phyloP scores from a whole-genome alignment of 257 asterid species.

The Parsonsia alboflavescens region DNA sequence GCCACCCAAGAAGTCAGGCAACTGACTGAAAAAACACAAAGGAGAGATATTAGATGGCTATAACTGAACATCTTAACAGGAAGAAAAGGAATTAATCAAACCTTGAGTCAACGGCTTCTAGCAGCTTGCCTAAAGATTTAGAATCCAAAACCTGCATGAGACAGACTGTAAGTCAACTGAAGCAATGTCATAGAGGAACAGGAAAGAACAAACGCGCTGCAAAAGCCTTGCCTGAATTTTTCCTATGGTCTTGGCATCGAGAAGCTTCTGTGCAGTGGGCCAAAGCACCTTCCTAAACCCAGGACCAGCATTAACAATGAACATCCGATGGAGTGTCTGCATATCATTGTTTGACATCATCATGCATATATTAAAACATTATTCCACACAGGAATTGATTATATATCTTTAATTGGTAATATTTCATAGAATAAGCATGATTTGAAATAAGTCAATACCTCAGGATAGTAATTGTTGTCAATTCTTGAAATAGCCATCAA shows the following conservation, averaged over 20 bases:
- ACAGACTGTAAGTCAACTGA: slow-evolving; percentile 21
- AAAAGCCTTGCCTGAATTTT: slow-evolving; percentile 59
- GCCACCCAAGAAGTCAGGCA: slow-evolving; percentile 93
- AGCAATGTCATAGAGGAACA: slow-evolving; percentile 3
- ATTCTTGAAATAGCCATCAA: slow-evolving; percentile 80
- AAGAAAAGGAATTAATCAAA: slow-evolving; percentile 22
- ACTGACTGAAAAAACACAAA: slow-evolving; percentile 46
- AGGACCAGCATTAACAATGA: slow-evolving; percentile 85
- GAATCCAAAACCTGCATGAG: slow-evolving; percentile 67
- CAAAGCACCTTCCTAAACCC: slow-evolving; percentile 87
- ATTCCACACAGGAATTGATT: neutral
- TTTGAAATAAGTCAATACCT: slow-evolving; percentile 46
- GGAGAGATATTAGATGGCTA: neutral
- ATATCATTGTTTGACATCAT: slow-evolving; percentile 19
- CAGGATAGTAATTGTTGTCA: slow-evolving; percentile 78
- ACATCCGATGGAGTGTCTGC: slow-evolving; percentile 91
- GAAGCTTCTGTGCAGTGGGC: slow-evolving; percentile 92
- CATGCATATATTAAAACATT: neutral
- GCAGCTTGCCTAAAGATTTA: slow-evolving; percentile 69
- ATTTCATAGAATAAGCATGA: neutral
- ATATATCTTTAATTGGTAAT: neutral
- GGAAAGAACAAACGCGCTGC: neutral
- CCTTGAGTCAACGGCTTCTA: slow-evolving; percentile 78
- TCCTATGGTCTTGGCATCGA: slow-evolving; percentile 73
- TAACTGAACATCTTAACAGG: neutral